Percentiles rank a stretch among this genome's conserved stretches.
These are phyloP conservation scores for Eucalyptus curtisii DNA, from an alignment of 345 rosid species.

Conservation along the genomic window DNA sequence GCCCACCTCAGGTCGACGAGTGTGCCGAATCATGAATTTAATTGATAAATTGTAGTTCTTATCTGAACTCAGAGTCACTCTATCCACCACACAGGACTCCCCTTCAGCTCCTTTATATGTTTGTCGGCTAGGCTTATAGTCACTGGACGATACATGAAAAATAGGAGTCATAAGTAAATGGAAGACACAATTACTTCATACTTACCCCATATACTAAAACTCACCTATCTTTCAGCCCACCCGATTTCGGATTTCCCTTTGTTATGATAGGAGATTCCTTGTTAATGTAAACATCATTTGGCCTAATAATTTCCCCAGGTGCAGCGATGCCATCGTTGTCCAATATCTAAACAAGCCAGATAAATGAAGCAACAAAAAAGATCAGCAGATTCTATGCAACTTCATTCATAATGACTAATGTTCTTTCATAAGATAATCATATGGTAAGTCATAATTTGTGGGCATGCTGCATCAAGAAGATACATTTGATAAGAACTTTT, in stretches of 20 bases:
- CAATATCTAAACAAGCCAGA: slow-evolving; percentile 29
- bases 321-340: slow-evolving; percentile 85
- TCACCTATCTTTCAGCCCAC: slow-evolving; percentile 38
- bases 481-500: background rate
- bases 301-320: slow-evolving; percentile 84
- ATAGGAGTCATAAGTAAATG: background rate
- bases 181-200: background rate
- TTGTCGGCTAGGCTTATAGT: slow-evolving; percentile 40
- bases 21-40: slow-evolving; percentile 70
- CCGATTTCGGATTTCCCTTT: slow-evolving; percentile 7
- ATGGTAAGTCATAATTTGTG: background rate
- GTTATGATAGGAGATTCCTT: slow-evolving; percentile 51
- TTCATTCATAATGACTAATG: background rate
- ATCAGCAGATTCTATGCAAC: background rate
- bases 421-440: background rate
- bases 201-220: background rate
- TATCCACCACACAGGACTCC: slow-evolving; percentile 73
- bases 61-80: slow-evolving; percentile 68
- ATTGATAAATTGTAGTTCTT: slow-evolving; percentile 30
- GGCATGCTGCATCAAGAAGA: background rate
- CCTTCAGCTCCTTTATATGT: slow-evolving; percentile 66
- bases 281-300: slow-evolving; percentile 50
- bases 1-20: slow-evolving; percentile 91
- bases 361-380: background rate
- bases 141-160: slow-evolving; percentile 25